These are phyloP conservation scores for Coelastrella sp. DNA, from an alignment of 139 green algal genomes.

Conservation along the genomic window DNA sequence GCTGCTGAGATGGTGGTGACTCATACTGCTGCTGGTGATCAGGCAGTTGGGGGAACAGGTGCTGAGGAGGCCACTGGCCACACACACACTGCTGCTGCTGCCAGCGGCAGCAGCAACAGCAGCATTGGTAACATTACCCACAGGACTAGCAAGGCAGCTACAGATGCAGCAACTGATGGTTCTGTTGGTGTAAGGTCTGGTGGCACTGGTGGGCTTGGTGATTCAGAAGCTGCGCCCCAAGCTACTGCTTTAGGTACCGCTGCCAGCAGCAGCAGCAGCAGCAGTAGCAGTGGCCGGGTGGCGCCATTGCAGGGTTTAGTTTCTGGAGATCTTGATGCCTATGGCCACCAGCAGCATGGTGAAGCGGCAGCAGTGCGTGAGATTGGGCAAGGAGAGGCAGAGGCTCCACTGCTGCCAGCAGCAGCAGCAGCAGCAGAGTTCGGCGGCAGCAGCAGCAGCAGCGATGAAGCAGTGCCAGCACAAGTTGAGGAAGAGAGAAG, in stretches of 20 bases:
- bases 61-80: background rate
- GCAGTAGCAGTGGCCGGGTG: background rate
- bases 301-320: background rate
- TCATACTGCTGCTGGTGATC: background rate
- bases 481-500: background rate
- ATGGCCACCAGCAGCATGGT: background rate
- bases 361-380: background rate
- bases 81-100: background rate
- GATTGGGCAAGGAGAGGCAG: background rate
- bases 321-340: background rate
- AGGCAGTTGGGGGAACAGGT: background rate
- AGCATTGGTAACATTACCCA: background rate
- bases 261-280: background rate
- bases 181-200: background rate
- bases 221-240: background rate
- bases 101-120: background rate
- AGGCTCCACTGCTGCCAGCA: background rate
- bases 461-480: background rate
- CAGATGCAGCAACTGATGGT: background rate
- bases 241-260: background rate
- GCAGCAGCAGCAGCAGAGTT: background rate
- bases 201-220: background rate
- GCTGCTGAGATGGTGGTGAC: background rate
- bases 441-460: slow-evolving; percentile 1
- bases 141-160: too few species aligned